Conservation (phyloP, 2,329 filamentous ascomycete genomes). For the Neopestalotiopsis clavispora region DNA sequence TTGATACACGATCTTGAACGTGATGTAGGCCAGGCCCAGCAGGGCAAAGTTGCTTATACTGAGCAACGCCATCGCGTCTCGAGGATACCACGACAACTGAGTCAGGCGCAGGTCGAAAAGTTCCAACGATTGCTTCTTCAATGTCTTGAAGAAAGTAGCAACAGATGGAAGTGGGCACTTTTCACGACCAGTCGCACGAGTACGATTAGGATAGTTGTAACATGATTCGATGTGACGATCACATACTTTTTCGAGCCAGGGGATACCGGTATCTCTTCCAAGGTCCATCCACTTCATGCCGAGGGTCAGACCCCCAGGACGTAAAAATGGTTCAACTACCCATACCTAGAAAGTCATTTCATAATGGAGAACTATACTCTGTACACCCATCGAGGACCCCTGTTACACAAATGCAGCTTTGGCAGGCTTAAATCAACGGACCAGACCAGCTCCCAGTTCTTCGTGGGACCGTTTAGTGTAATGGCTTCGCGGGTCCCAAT, state of each 20-base stretch:
- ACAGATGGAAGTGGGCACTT: not conserved
- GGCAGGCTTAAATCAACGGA: not conserved
- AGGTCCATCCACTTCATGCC: not conserved
- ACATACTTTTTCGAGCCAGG: not conserved
- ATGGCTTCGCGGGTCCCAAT: not conserved
- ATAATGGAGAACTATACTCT: not conserved
- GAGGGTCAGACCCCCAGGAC: not conserved
- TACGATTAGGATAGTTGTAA: not conserved
- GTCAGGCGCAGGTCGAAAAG: not conserved
- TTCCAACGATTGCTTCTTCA: not conserved
- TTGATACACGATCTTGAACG: conserved; percentile 44
- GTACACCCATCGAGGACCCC: not conserved
- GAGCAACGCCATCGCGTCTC: conserved; percentile 39
- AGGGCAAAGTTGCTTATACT: conserved; percentile 38
- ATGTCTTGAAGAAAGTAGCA: not conserved
- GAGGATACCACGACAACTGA: not conserved
- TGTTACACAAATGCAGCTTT: not conserved
- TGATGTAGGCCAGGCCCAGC: conserved; percentile 38
- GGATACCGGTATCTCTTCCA: not conserved
- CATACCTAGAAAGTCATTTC: not conserved
- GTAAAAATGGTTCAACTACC: not conserved
- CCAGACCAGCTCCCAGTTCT: not conserved
- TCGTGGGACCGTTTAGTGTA: not conserved
- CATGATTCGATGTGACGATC: not conserved
- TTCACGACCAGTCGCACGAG: not conserved